These are phyloP conservation scores for Pyropia haitanensis DNA, from an alignment of 23 red algal species.

Conservation along the genomic window DNA sequence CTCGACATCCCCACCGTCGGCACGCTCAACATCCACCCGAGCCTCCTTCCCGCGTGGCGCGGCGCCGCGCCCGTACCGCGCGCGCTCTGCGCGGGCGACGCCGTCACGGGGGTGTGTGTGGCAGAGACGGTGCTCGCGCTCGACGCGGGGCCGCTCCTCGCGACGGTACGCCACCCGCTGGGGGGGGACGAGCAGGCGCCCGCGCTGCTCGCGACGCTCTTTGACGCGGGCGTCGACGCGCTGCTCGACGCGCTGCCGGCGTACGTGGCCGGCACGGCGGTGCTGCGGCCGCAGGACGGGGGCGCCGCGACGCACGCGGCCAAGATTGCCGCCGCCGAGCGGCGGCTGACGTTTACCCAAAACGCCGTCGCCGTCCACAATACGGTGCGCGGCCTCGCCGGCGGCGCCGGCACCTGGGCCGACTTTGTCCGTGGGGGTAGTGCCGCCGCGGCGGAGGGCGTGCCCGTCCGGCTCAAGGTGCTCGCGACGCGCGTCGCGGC, in stretches of 20 bases:
- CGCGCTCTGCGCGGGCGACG: constrained; percentile 58
- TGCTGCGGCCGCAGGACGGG: constrained; percentile 38
- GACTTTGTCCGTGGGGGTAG: constrained; percentile 39
- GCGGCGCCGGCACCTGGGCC: constrained; percentile 76
- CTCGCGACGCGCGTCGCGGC: constrained; percentile 38
- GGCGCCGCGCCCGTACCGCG: constrained; percentile 96
- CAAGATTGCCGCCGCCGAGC: constrained; percentile 69
- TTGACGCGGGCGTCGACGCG: constrained; percentile 48
- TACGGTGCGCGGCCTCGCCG: constrained; percentile 76
- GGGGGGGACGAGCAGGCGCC: constrained; percentile 71
- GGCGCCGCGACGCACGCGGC: constrained; percentile 57
- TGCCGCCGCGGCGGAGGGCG: constrained; percentile 2
- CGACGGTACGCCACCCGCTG: constrained; percentile 19
- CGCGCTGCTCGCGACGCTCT: constrained; percentile 57
- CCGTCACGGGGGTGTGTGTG: constrained; percentile 63
- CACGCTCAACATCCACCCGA: constrained; percentile 96
- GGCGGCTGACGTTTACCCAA: constrained; percentile 66
- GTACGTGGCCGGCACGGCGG: constrained; percentile 22
- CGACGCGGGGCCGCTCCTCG: constrained; percentile 91
- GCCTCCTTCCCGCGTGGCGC: constrained; percentile 67
- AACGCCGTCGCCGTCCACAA: constrained; percentile 81
- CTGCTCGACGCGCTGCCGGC: constrained; percentile 43
- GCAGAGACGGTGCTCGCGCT: constrained; percentile 73
- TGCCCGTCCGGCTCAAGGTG: constrained; percentile 75
- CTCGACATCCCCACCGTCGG: constrained; percentile 74